These are phyloP conservation scores for Aspergillus sp. DNA, from an alignment of 2,329 filamentous ascomycete genomes.

Conservation along the genomic window DNA sequence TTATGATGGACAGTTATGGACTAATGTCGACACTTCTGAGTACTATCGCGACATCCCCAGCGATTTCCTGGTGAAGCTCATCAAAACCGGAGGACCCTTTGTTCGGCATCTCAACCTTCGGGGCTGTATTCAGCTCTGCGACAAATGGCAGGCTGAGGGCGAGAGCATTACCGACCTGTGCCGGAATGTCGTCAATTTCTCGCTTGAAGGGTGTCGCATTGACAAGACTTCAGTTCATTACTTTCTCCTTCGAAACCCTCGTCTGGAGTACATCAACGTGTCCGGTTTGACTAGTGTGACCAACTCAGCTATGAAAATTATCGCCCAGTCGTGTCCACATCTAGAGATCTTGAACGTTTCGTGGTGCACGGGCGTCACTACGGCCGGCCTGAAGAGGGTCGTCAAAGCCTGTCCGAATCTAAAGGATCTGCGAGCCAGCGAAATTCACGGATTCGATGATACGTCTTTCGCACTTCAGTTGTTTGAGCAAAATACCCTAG, in stretches of 20 bases:
- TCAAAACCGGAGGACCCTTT: conserved; percentile 81
- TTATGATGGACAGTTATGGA: conserved; percentile 95
- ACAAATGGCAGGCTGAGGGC: conserved; percentile 72
- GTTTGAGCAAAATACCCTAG: conserved; percentile 76
- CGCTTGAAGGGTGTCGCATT: conserved; percentile 84
- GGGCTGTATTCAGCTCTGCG: conserved; percentile 84
- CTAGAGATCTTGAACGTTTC: conserved; percentile 86
- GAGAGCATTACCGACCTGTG: conserved; percentile 72
- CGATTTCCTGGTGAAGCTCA: conserved; percentile 78
- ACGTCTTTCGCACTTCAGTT: conserved; percentile 68
- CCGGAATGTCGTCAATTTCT: conserved; percentile 81
- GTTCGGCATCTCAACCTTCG: conserved; percentile 85
- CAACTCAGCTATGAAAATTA: conserved; percentile 81
- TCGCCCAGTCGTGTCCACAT: conserved; percentile 74
- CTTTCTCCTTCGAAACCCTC: conserved; percentile 72
- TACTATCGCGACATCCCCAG: conserved; percentile 88
- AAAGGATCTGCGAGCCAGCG: conserved; percentile 76
- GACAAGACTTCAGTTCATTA: conserved; percentile 75
- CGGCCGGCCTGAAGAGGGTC: conserved; percentile 69
- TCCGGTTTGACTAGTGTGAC: conserved; percentile 73
- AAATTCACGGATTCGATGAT: conserved; percentile 76
- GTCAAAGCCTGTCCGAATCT: conserved; percentile 70
- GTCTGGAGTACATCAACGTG: conserved; percentile 80
- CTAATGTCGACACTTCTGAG: conserved; percentile 74
- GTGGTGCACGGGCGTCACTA: conserved; percentile 86